Evolutionary conservation across 2,329 filamentous ascomycete species (phyloP).

Genomic region (Trichoderma cornu-damae): DNA sequence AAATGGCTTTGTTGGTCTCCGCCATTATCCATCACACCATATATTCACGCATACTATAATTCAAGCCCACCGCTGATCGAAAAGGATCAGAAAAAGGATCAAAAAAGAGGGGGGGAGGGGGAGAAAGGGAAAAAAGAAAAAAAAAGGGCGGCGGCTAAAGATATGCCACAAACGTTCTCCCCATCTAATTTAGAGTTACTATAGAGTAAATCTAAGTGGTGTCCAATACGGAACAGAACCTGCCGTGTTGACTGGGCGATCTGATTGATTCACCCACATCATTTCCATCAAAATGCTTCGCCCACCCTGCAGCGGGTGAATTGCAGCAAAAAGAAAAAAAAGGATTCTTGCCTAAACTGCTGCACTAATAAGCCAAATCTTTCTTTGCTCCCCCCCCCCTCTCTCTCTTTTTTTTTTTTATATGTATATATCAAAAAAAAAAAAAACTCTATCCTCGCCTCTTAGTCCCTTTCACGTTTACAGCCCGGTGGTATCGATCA

Average conservation of each 20-base stretch:
- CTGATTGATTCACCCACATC: neutral
- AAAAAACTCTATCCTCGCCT: neutral
- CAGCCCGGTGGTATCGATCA: conserved; percentile 14
- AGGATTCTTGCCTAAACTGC: neutral
- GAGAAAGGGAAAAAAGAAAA: neutral
- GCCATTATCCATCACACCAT: neutral
- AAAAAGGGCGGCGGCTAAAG: too few species aligned
- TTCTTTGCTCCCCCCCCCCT: too few species aligned
- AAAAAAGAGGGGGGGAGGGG: too few species aligned
- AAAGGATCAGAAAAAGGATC: neutral
- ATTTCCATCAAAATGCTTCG: neutral
- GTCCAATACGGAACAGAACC: neutral
- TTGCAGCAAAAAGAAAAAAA: neutral
- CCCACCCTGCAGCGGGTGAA: neutral
- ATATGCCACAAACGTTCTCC: neutral
- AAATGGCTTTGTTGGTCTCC: too few species aligned
- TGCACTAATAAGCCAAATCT: neutral
- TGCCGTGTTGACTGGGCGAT: neutral
- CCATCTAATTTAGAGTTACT: neutral
- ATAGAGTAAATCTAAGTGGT: neutral
- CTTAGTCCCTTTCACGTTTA: too few species aligned
- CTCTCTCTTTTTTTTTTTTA: neutral
- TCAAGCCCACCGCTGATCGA: neutral
- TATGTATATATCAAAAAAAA: neutral
- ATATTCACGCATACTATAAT: neutral